These are phyloP conservation scores for Calonectria crousiana DNA, from an alignment of 2,329 filamentous ascomycete genomes.

Conservation along the genomic window DNA sequence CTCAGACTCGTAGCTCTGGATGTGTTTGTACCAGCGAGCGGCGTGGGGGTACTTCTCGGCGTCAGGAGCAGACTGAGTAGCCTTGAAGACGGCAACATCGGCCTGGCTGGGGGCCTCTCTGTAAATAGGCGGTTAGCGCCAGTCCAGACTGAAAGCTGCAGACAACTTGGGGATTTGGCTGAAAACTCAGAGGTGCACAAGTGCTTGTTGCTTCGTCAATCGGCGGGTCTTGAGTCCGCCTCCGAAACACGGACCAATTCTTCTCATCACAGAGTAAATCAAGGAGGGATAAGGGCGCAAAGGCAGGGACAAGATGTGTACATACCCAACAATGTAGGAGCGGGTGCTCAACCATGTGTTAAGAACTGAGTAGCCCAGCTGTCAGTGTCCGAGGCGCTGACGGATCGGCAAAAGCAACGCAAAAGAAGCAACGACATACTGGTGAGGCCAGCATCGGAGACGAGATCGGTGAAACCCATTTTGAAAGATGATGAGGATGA, in stretches of 20 bases:
- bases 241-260: conserved; percentile 97
- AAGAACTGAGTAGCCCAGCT: conserved; percentile 65
- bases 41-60: conserved; percentile 92
- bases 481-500: conserved; percentile 51
- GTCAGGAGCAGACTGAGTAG: conserved; percentile 79
- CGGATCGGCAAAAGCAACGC: conserved; percentile 37
- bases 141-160: background rate
- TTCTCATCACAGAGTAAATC: conserved; percentile 73
- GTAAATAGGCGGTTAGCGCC: conserved; percentile 34
- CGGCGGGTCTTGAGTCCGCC: conserved; percentile 90
- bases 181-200: conserved; percentile 79
- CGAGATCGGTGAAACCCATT: conserved; percentile 79
- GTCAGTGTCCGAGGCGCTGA: conserved; percentile 49
- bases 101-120: conserved; percentile 84
- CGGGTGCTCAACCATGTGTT: conserved; percentile 81
- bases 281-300: background rate
- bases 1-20: conserved; percentile 91
- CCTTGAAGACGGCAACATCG: conserved; percentile 96
- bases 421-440: conserved; percentile 50
- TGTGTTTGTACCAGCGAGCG: conserved; percentile 99
- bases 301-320: conserved; percentile 39
- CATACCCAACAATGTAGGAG: conserved; percentile 88
- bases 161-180: conserved; percentile 24
- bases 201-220: conserved; percentile 81
- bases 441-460: conserved; percentile 73